Conservation (phyloP, 345 rosid genomes). For the Lenwebbia sp. region DNA sequence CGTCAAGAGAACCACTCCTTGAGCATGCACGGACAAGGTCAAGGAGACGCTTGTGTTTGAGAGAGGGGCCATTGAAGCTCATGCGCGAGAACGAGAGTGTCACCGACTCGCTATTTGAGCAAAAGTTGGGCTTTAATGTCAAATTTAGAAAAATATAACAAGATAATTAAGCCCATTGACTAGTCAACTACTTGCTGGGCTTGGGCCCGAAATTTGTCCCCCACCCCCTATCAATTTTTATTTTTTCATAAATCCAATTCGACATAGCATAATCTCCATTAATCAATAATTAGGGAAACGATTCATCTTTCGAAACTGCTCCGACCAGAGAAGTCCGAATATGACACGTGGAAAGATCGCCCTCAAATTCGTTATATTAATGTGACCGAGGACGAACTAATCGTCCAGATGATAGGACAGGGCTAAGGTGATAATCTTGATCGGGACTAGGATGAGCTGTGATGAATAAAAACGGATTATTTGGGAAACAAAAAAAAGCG, state of each 20-base stretch:
- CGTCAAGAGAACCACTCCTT: constrained; percentile 29
- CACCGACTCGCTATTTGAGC: not conserved
- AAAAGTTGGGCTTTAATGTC: not conserved
- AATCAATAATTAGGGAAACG: not conserved
- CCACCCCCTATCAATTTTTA: not conserved
- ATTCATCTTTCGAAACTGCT: not conserved
- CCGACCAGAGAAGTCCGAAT: not conserved
- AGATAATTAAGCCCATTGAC: not conserved
- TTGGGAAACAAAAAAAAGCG: not conserved
- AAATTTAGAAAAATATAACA: not conserved
- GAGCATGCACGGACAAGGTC: constrained; percentile 35
- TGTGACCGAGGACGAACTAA: not conserved
- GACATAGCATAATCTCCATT: not conserved
- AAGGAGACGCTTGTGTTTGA: constrained; percentile 30
- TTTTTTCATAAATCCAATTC: not conserved
- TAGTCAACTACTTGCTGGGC: not conserved
- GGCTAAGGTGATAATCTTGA: not conserved
- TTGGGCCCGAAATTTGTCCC: not conserved
- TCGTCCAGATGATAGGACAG: not conserved
- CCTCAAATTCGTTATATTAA: not conserved
- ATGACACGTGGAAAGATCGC: not conserved
- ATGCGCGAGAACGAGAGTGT: constrained; percentile 11
- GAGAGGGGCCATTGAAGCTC: constrained; percentile 29
- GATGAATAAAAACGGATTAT: not conserved
- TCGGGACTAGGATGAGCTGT: not conserved